Evolutionary conservation across 495 filamentous ascomycete species (phyloP).

Genomic region (Hypoxylon intermedium): DNA sequence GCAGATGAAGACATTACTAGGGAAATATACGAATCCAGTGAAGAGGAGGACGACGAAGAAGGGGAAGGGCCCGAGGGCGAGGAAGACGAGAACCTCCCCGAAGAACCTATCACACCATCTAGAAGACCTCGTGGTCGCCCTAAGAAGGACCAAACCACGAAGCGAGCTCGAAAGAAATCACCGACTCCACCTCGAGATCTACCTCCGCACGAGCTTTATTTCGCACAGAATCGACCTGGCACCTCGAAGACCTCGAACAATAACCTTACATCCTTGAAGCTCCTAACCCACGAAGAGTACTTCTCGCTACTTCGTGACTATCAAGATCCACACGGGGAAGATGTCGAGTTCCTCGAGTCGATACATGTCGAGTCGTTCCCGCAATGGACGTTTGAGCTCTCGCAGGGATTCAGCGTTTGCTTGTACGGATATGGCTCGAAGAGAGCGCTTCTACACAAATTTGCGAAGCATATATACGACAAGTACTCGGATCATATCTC

Average conservation of each 20-base stretch:
- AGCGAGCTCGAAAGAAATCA: constrained; percentile 65
- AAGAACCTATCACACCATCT: constrained; percentile 48
- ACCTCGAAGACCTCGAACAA: constrained; percentile 84
- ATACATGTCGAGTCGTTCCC: constrained; percentile 82
- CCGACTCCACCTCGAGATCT: constrained; percentile 81
- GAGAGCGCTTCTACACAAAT: constrained; percentile 73
- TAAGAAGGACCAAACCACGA: constrained; percentile 49
- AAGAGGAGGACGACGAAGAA: constrained; percentile 57
- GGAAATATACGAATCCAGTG: constrained; percentile 69
- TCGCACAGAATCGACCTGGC: constrained; percentile 87
- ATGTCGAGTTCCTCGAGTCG: constrained; percentile 72
- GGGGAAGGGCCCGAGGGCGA: constrained; percentile 42
- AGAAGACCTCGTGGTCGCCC: constrained; percentile 44
- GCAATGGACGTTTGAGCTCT: constrained; percentile 93
- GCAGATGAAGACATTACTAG: constrained; percentile 75
- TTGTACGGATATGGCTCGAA: constrained; percentile 94
- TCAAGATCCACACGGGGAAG: constrained; percentile 73
- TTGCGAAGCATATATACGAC: constrained; percentile 74
- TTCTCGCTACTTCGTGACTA: constrained; percentile 73
- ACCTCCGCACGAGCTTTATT: constrained; percentile 88
- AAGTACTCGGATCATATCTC: constrained; percentile 45
- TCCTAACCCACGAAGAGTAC: constrained; percentile 91
- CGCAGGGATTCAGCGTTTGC: constrained; percentile 88
- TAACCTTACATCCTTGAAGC: constrained; percentile 73
- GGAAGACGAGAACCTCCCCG: constrained; percentile 43